Percentiles rank a stretch among this genome's conserved stretches.
Evolutionary conservation across 352 stramenopile genomes (phyloP).

Genomic region (Globisporangium sylvaticum): DNA sequence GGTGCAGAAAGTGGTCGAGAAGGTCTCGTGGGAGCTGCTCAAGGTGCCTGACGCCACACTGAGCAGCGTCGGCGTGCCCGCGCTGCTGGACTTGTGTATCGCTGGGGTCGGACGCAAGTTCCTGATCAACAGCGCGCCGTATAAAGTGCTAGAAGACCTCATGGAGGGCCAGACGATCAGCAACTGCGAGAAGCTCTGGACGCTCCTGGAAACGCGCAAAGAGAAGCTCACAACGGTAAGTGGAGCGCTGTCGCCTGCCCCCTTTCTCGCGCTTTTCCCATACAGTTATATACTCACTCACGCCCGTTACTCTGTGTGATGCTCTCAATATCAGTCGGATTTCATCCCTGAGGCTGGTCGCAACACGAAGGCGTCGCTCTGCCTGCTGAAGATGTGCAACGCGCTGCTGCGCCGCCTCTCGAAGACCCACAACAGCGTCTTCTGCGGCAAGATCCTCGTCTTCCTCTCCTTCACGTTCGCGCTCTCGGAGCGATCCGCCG

Average conservation of each 20-base stretch:
- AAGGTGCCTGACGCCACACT: slow-evolving; percentile 50
- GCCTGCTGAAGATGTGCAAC: slow-evolving; percentile 81
- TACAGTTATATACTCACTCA: neutral
- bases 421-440: slow-evolving; percentile 89
- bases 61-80: slow-evolving; percentile 52
- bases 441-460: slow-evolving; percentile 83
- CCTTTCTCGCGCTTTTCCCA: neutral
- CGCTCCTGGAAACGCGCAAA: slow-evolving; percentile 75
- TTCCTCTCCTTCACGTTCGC: slow-evolving; percentile 87
- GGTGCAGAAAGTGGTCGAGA: slow-evolving; percentile 77
- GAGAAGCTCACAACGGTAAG: slow-evolving; percentile 57
- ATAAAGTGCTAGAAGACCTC: slow-evolving; percentile 84
- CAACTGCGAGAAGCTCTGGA: slow-evolving; percentile 85
- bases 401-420: slow-evolving; percentile 77
- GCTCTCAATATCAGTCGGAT: slow-evolving; percentile 39
- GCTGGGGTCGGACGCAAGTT: slow-evolving; percentile 60
- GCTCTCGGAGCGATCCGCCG: slow-evolving; percentile 78
- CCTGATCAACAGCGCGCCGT: slow-evolving; percentile 68
- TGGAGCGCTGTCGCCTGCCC: neutral
- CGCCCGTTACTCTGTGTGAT: neutral
- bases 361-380: slow-evolving; percentile 79
- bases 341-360: slow-evolving; percentile 62
- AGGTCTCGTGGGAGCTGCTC: slow-evolving; percentile 75
- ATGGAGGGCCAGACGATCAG: slow-evolving; percentile 85
- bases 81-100: slow-evolving; percentile 80